Evolutionary conservation across 306 rosid species (phyloP).

Genomic region (Sicyos baderoa): DNA sequence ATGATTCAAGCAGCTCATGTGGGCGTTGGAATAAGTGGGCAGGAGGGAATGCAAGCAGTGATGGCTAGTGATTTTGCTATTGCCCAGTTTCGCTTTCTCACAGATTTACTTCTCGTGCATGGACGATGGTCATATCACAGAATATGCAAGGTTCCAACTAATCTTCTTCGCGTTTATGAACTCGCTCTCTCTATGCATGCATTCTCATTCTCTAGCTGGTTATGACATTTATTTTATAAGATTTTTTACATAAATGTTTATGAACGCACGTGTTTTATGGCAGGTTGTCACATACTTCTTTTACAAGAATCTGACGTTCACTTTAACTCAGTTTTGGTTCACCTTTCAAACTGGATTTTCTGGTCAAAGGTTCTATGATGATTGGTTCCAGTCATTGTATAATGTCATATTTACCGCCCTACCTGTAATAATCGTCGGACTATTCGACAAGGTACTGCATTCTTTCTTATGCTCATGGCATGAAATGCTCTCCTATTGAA

Average conservation of each 20-base stretch:
- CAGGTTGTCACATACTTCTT: slow-evolving; percentile 93
- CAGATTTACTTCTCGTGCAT: slow-evolving; percentile 93
- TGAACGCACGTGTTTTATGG: slow-evolving; percentile 24
- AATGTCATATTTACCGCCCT: slow-evolving; percentile 91
- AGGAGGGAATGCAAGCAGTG: slow-evolving; percentile 99
- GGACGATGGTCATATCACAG: slow-evolving; percentile 97
- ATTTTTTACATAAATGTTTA: slow-evolving; percentile 16
- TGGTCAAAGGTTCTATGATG: slow-evolving; percentile 97
- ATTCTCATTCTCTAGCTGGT: slow-evolving; percentile 3
- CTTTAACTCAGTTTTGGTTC: slow-evolving; percentile 97
- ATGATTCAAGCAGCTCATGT: slow-evolving; percentile 99
- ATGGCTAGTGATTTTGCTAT: slow-evolving; percentile 99
- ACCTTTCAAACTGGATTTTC: slow-evolving; percentile 96
- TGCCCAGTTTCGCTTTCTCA: slow-evolving; percentile 94
- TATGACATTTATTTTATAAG: neutral
- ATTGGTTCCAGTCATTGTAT: slow-evolving; percentile 87
- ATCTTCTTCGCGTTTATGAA: neutral
- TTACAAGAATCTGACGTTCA: slow-evolving; percentile 94
- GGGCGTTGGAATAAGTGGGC: slow-evolving; percentile 92
- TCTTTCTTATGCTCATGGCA: slow-evolving; percentile 18
- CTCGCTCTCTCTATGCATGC: neutral
- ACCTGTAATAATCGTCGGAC: slow-evolving; percentile 89
- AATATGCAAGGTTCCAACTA: slow-evolving; percentile 76
- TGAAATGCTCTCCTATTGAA: neutral
- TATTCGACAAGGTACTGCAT: slow-evolving; percentile 73